Percentiles rank a stretch among this genome's conserved stretches.
Evolutionary conservation across 306 rosid species (phyloP).

Genomic region (Sphenostylis stenocarpa): DNA sequence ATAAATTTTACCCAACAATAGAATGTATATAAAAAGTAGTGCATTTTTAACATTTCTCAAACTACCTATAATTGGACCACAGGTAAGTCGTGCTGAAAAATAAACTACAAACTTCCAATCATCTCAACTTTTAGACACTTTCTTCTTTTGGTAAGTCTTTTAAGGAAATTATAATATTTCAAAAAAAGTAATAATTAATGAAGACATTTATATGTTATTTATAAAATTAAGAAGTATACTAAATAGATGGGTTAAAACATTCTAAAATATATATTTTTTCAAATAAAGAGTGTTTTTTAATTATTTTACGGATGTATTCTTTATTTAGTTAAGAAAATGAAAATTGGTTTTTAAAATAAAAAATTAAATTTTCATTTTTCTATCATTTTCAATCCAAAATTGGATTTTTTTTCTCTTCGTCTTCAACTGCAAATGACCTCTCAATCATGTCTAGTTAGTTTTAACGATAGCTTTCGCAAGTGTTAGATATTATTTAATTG

Average conservation of each 20-base stretch:
- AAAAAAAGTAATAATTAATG: no score
- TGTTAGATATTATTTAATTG: no score
- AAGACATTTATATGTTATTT: no score
- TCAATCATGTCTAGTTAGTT: neutral
- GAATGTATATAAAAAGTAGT: neutral
- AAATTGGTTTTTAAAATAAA: neutral
- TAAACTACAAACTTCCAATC: neutral
- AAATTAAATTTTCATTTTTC: neutral
- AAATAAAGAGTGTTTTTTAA: neutral
- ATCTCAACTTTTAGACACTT: neutral
- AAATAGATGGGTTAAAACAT: neutral
- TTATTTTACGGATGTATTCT: neutral
- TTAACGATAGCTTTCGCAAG: no score
- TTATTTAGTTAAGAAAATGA: neutral
- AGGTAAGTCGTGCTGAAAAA: neutral
- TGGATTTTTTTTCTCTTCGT: neutral
- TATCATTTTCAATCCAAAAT: neutral
- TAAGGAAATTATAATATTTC: no score
- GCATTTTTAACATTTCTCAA: neutral
- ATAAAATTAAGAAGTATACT: no score
- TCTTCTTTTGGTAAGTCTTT: neutral
- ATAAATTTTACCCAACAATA: neutral
- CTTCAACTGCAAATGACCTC: neutral
- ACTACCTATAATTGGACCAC: no score
- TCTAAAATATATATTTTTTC: neutral